These are phyloP conservation scores for Euphorbia corollata DNA, from an alignment of 441 rosid species.

Conservation along the genomic window DNA sequence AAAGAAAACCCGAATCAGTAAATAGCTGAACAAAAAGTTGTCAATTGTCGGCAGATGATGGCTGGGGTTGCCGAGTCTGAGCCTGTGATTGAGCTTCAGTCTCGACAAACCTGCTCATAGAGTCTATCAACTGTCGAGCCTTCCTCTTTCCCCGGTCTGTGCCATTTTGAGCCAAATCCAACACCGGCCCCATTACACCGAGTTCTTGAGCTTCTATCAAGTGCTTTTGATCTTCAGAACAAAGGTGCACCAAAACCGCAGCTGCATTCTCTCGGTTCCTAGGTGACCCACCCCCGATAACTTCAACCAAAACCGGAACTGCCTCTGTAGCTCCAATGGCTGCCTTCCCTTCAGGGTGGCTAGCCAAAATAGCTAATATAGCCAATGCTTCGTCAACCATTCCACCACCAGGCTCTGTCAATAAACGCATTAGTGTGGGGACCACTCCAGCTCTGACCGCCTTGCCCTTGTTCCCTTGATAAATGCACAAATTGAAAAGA, in stretches of 20 bases:
- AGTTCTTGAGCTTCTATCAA: slow-evolving; percentile 63
- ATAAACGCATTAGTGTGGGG: slow-evolving; percentile 59
- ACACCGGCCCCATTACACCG: slow-evolving; percentile 57
- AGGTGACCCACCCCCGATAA: slow-evolving; percentile 72
- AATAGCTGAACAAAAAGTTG: background rate
- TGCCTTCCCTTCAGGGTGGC: slow-evolving; percentile 83
- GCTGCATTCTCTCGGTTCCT: slow-evolving; percentile 92
- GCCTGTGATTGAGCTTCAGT: slow-evolving; percentile 40
- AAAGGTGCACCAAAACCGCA: slow-evolving; percentile 84
- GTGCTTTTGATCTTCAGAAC: slow-evolving; percentile 62
- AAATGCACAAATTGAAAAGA: slow-evolving; percentile 89
- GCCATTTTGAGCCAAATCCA: slow-evolving; percentile 74
- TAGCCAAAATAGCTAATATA: slow-evolving; percentile 72
- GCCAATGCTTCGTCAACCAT: slow-evolving; percentile 93
- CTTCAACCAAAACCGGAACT: slow-evolving; percentile 66
- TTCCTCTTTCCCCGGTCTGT: slow-evolving; percentile 89
- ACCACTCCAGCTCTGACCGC: slow-evolving; percentile 88
- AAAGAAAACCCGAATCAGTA: no score
- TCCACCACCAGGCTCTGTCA: slow-evolving; percentile 69
- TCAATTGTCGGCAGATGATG: slow-evolving; percentile 36
- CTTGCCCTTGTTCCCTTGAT: slow-evolving; percentile 94
- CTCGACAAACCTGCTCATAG: slow-evolving; percentile 54
- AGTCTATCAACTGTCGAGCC: slow-evolving; percentile 78
- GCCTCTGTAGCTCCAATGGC: slow-evolving; percentile 80
- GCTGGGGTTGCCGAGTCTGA: slow-evolving; percentile 27